Percentiles rank a stretch among this genome's conserved stretches.
Conservation (phyloP, 1,284 basidiomycete genomes). For the Cutaneotrichosporon mucoides region DNA sequence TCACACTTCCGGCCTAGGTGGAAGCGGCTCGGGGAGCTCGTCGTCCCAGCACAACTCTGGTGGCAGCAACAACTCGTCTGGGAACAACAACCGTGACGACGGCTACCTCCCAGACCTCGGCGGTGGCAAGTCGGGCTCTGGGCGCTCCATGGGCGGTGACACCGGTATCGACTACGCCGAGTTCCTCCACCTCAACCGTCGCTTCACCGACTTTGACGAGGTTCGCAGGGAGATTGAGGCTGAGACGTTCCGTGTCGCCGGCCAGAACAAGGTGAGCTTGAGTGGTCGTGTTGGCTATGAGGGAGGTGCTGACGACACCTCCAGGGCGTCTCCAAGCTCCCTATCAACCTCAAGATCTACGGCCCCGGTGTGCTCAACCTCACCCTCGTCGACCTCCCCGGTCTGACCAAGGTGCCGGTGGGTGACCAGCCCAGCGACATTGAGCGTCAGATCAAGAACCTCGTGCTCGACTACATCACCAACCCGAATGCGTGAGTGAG, state of each 20-base stretch:
- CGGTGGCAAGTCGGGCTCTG: constrained; percentile 18
- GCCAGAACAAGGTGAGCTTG: constrained; percentile 77
- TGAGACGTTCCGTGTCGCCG: constrained; percentile 95
- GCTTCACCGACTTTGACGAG: constrained; percentile 91
- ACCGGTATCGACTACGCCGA: constrained; percentile 82
- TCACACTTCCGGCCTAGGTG: constrained; percentile 61
- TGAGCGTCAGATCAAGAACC: constrained; percentile 88
- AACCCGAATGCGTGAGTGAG: constrained; percentile 83
- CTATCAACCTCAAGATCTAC: constrained; percentile 91
- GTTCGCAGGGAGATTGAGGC: constrained; percentile 96
- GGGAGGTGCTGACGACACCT: no score
- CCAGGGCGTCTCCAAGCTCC: constrained; percentile 84
- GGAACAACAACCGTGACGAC: constrained; percentile 11
- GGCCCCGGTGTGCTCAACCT: constrained; percentile 92
- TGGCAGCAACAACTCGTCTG: neutral
- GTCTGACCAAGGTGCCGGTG: constrained; percentile 88
- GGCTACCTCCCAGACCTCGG: constrained; percentile 42
- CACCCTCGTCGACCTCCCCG: constrained; percentile 93
- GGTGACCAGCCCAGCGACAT: constrained; percentile 71
- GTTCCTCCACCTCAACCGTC: constrained; percentile 93
- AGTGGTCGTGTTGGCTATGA: neutral
- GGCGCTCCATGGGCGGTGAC: constrained; percentile 30
- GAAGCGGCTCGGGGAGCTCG: neutral
- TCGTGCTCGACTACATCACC: constrained; percentile 91
- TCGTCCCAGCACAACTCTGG: neutral